Base-by-base conservation (phyloP, 2,329 filamentous ascomycete genomes). In the Intubia oerlemansii region DNA sequence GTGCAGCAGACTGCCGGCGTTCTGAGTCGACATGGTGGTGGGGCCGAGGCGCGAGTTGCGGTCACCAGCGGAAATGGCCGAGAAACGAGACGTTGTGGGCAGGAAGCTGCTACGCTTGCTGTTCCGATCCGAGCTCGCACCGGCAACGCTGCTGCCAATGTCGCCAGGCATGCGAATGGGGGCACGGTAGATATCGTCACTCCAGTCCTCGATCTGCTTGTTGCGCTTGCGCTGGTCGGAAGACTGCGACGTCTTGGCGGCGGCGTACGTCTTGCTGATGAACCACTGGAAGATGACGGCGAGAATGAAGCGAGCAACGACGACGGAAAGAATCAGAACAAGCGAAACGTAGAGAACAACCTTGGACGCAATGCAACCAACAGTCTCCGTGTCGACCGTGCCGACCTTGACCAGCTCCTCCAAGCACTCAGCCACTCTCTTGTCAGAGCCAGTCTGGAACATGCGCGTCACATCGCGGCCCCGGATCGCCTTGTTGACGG, bases 261-360 rank as follows among this genome's bases (percentile, higher is more conserved):
- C 80, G 4, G 75, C 84, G 44, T 85, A 95, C 37, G 73, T 74
- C 40, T 75, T 73, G 47, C 78, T 77, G 39, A 95, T 60, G 52
- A 98, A 92, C 90, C 90, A 98, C 44, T 93, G 81, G 57, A 98
- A 98, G 34, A 85, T 51, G 25, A 95, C 46, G 9, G 88, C 88
- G 29, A 98, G 64, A n/a, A 75, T 45, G 44, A 98, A 98, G 39
- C 91, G 85, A 36, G 76, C 66, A 11, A 66, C 45, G 5, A 98
- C 90, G 29, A 98, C 81, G 5, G 81, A 71, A 34, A 98, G 54
- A 52, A 98, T 98, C 49, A 98, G 79, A 30, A 76, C 70, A 37
- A 98, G 58, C 4, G 85, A 90, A 29, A 91, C 73, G 45, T 98
- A 98, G 24, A 98, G 70, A 4, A 98, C 88, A 16, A 98, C 84